Evolutionary conservation across 2,329 filamentous ascomycete genomes (phyloP).

Genomic region (Trichoderma koningii): DNA sequence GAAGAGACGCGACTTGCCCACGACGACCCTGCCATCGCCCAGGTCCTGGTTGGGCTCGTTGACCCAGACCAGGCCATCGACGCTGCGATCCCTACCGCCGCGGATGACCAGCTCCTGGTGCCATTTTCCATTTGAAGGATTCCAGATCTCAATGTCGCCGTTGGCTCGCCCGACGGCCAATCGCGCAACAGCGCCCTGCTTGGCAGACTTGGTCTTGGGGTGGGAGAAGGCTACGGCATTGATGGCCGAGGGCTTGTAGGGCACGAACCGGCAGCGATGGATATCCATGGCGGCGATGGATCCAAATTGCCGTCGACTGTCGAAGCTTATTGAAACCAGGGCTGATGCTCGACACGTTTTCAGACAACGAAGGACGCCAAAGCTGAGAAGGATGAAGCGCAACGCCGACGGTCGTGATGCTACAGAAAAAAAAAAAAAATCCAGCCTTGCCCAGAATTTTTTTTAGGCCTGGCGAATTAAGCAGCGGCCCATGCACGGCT

Average conservation of each 20-base stretch:
- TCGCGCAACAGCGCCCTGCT: slow-evolving; percentile 60
- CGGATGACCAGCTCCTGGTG: slow-evolving; percentile 84
- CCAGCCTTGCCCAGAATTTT: slow-evolving; percentile 39
- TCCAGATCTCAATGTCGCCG: slow-evolving; percentile 98
- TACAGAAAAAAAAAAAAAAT: slow-evolving; percentile 37
- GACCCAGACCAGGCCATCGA: slow-evolving; percentile 90
- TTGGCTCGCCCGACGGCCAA: slow-evolving; percentile 90
- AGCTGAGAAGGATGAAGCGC: slow-evolving; percentile 26
- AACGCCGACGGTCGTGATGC: slow-evolving; percentile 16
- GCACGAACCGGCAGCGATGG: slow-evolving; percentile 94
- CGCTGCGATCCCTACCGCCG: slow-evolving; percentile 80
- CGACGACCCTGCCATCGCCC: slow-evolving; percentile 59
- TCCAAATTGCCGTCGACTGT: slow-evolving; percentile 21
- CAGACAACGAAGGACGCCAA: slow-evolving; percentile 27
- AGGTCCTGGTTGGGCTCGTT: slow-evolving; percentile 76
- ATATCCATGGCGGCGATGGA: slow-evolving; percentile 71
- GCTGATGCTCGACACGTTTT: slow-evolving; percentile 8
- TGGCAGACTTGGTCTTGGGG: slow-evolving; percentile 52
- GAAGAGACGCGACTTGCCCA: slow-evolving; percentile 82
- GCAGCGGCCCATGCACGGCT: slow-evolving; percentile 40
- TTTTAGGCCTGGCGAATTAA: slow-evolving; percentile 39
- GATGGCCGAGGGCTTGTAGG: slow-evolving; percentile 87
- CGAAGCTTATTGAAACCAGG: slow-evolving; percentile 5
- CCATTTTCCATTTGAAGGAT: slow-evolving; percentile 80
- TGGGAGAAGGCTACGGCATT: slow-evolving; percentile 95